Base-by-base conservation (phyloP, 768 basidiomycete genomes). In the Royoungia palumana region DNA sequence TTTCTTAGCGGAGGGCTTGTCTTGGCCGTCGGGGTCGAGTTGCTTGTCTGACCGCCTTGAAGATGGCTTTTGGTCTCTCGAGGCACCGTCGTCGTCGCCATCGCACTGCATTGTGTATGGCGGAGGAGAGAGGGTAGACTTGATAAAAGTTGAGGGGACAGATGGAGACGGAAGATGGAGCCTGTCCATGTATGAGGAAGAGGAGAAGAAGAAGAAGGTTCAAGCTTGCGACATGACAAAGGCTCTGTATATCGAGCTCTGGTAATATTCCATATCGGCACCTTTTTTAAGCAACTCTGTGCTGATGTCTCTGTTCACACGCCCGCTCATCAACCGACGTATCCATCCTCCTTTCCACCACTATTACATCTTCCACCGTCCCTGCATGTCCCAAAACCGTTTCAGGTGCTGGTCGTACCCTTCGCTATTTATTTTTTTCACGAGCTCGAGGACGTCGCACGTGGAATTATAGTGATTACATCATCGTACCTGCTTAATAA, bases 1-100 rank as follows among this genome's bases (percentile, higher is more conserved):
- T 63, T 89, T 89, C 79, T 89, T 89, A 45, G 56, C 45, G 7
- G 54, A 42, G 2, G 61, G 1, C 56, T 63, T 67, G 51, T 63
- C 65, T 11, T 38, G 5, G 39, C 34, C 39, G 44, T 63, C 63
- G 12, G 47, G n/a, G 49, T 67, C 67, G 17, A 44, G 50, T n/a
- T 50, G 51, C 47, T 53, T 68, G 53, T 53, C 53, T 2, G 53
- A 49, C 57, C 51, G 36, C 46, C 50, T 65, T 20, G 39, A 9
- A 6, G 57, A 57, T 53, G 58, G 57, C 58, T 55, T 67, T 49
- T 65, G 63, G 35, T 65, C 63, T 36, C 54, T 39, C 11, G 46
- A 34, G 4, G 44, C 50, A 41, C 49, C 42, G 48, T 58, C 59
- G 54, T 65, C 55, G 53, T 58, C 63, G 17, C 41, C 56, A 39